Evolutionary conservation across 768 basidiomycete genomes (phyloP).

Genomic region (Kwoniella dejecticola): DNA sequence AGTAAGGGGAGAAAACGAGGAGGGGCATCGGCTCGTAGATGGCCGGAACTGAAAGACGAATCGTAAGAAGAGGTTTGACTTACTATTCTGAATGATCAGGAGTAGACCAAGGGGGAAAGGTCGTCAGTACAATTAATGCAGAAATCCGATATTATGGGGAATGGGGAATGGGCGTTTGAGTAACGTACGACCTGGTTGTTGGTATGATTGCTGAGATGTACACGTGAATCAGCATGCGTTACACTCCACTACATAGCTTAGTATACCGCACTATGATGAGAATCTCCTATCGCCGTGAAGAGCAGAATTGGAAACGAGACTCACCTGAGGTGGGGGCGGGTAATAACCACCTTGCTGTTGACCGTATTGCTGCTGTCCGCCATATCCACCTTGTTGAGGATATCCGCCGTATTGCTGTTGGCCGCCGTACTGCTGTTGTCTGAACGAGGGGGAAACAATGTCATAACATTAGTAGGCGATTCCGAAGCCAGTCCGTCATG

Average conservation of each 20-base stretch:
- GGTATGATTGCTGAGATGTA: conserved; percentile 35
- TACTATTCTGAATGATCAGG: conserved; percentile 37
- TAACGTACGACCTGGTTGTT: conserved; percentile 42
- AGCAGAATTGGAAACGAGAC: not conserved
- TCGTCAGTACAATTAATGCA: conserved; percentile 7
- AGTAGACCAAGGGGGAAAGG: not conserved
- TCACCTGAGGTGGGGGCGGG: conserved; percentile 44
- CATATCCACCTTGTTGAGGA: conserved; percentile 35
- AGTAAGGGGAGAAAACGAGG: too few relatives aligned
- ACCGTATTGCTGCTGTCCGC: conserved; percentile 16
- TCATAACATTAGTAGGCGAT: not conserved
- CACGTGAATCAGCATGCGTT: too few relatives aligned
- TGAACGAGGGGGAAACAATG: not conserved
- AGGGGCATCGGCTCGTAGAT: too few relatives aligned
- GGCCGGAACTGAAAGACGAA: not conserved
- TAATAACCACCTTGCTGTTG: conserved; percentile 46
- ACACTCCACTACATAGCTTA: too few relatives aligned
- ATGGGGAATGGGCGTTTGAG: conserved; percentile 9
- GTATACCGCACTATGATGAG: too few relatives aligned
- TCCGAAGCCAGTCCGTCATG: too few relatives aligned
- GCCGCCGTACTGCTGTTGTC: conserved; percentile 20
- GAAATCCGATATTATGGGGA: conserved; percentile 39
- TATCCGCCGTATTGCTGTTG: conserved; percentile 22
- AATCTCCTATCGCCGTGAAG: too few relatives aligned
- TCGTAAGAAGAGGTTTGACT: conserved; percentile 19